Conservation (phyloP, 2,329 filamentous ascomycete genomes). For the Alternaria sp. region DNA sequence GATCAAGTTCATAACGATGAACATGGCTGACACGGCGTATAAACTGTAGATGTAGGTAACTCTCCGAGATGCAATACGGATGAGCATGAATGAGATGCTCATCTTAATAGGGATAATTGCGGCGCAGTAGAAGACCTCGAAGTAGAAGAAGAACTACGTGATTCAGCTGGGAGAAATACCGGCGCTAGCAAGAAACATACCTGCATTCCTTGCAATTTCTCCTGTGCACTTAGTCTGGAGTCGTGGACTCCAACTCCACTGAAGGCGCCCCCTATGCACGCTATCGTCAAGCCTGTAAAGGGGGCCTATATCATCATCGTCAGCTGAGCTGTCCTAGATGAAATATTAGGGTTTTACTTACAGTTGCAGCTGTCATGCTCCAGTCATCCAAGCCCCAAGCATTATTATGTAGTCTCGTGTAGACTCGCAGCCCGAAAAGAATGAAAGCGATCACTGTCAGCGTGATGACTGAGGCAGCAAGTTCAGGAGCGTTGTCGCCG, state of each 20-base stretch:
- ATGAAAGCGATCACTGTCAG: slow-evolving; percentile 13
- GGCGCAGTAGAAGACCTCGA: slow-evolving; percentile 17
- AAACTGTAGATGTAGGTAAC: slow-evolving; percentile 13
- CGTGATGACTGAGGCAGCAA: slow-evolving; percentile 15
- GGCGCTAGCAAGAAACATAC: not conserved
- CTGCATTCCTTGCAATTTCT: slow-evolving; percentile 16
- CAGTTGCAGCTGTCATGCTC: slow-evolving; percentile 18
- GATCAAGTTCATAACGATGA: slow-evolving; percentile 18
- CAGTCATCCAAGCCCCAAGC: slow-evolving; percentile 21
- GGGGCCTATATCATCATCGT: slow-evolving; percentile 1
- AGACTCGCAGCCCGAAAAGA: slow-evolving; percentile 16
- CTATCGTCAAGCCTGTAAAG: slow-evolving; percentile 19
- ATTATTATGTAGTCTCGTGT: slow-evolving; percentile 17
- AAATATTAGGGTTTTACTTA: not conserved
- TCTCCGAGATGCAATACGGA: slow-evolving; percentile 16
- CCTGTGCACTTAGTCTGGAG: not conserved
- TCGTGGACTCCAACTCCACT: slow-evolving; percentile 16
- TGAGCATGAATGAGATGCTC: slow-evolving; percentile 22
- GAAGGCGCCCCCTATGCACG: slow-evolving; percentile 18
- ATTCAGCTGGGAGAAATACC: not conserved
- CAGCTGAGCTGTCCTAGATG: not conserved
- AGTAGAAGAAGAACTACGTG: slow-evolving; percentile 17
- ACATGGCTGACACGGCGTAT: slow-evolving; percentile 16
- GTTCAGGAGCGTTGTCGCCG: slow-evolving; percentile 15
- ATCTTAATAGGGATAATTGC: slow-evolving; percentile 20